Evolutionary conservation across 495 filamentous ascomycete species (phyloP).

Genomic region (Schizothecium vesticola): DNA sequence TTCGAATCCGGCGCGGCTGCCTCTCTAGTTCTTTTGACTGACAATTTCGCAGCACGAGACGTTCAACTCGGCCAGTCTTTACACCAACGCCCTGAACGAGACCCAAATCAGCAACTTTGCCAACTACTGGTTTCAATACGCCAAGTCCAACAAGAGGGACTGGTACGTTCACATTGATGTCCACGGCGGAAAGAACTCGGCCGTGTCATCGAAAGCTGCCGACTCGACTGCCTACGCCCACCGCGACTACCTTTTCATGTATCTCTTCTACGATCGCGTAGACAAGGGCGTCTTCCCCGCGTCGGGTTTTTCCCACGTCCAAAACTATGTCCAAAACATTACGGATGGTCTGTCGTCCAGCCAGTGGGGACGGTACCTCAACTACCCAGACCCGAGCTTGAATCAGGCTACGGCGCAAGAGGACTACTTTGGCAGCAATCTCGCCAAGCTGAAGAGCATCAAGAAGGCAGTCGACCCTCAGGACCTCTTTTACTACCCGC

Average conservation of each 20-base stretch:
- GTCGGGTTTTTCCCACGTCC: constrained; percentile 29
- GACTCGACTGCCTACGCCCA: constrained; percentile 38
- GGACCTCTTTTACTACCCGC: constrained; percentile 57
- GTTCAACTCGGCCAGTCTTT: constrained; percentile 40
- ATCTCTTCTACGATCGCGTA: constrained; percentile 39
- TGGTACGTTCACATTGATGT: constrained; percentile 47
- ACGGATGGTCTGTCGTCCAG: constrained; percentile 22
- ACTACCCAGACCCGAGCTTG: constrained; percentile 40
- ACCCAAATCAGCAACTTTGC: constrained; percentile 32
- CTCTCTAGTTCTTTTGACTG: not conserved
- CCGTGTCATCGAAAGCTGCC: constrained; percentile 26
- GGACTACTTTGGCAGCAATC: constrained; percentile 52
- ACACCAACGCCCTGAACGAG: constrained; percentile 31
- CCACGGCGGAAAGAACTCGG: constrained; percentile 41
- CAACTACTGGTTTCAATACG: constrained; percentile 40
- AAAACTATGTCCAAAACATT: constrained; percentile 35
- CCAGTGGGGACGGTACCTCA: constrained; percentile 44
- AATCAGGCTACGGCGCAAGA: constrained; percentile 32
- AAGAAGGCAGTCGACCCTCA: constrained; percentile 53
- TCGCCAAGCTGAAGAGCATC: constrained; percentile 48
- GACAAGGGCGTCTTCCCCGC: constrained; percentile 29
- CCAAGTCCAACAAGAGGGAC: constrained; percentile 35
- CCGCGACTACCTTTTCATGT: constrained; percentile 41
- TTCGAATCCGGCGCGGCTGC: not conserved
- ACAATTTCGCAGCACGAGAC: constrained; percentile 35